phyloP scores from a whole-genome alignment of 148 eudicot species.

The Chenopodium formosanum region DNA sequence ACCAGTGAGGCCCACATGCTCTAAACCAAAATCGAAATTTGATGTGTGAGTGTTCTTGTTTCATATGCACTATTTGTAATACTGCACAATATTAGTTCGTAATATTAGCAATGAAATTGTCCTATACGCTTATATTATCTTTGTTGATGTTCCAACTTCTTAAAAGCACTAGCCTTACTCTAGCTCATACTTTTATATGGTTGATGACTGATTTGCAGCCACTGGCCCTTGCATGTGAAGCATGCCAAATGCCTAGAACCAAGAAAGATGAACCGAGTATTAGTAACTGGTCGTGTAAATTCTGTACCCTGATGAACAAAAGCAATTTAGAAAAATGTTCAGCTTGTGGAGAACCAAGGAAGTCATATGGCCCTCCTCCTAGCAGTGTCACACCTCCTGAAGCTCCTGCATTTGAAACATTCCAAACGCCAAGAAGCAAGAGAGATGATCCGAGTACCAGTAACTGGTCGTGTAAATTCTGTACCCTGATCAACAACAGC shows the following conservation, averaged over 20 bases:
- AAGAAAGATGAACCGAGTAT: slow-evolving; percentile 35
- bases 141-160: not conserved
- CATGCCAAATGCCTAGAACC: slow-evolving; percentile 55
- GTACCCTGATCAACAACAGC: slow-evolving; percentile 67
- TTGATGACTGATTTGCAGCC: slow-evolving; percentile 50
- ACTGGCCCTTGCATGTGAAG: slow-evolving; percentile 63
- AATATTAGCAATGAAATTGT: not conserved
- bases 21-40: not conserved
- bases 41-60: not conserved
- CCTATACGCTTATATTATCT: not conserved
- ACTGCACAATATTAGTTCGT: not conserved
- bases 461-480: slow-evolving; percentile 76
- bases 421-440: slow-evolving; percentile 53
- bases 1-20: not conserved
- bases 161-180: not conserved
- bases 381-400: slow-evolving; percentile 41
- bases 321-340: slow-evolving; percentile 56
- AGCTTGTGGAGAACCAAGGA: slow-evolving; percentile 84
- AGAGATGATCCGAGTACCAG: slow-evolving; percentile 30
- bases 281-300: slow-evolving; percentile 68
- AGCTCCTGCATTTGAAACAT: slow-evolving; percentile 67
- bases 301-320: slow-evolving; percentile 76
- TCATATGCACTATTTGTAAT: not conserved
- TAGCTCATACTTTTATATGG: slow-evolving; percentile 2
- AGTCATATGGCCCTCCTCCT: slow-evolving; percentile 54